Evolutionary conservation across 1,284 basidiomycete genomes (phyloP).

Genomic region (Dichomitus squalens): DNA sequence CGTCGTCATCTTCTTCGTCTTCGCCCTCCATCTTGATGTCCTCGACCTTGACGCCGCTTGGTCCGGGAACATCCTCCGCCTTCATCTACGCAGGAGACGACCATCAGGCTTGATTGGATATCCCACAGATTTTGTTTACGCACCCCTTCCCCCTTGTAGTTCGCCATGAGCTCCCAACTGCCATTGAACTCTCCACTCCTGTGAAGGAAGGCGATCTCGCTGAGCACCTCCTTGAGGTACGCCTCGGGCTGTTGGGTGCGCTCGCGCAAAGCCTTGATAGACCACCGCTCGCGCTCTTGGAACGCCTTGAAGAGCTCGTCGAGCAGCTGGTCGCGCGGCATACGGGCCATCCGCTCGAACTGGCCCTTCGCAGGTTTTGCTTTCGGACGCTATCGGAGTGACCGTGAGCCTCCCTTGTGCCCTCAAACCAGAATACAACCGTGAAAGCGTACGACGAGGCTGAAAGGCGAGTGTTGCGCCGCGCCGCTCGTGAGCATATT

Average conservation of each 20-base stretch:
- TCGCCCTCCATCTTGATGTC: slow-evolving; percentile 44
- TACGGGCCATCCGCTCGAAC: slow-evolving; percentile 88
- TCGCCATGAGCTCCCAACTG: slow-evolving; percentile 69
- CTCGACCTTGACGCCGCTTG: slow-evolving; percentile 28
- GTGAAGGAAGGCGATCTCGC: slow-evolving; percentile 81
- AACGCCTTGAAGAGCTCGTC: slow-evolving; percentile 86
- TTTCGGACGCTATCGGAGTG: slow-evolving; percentile 49
- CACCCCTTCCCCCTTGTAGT: slow-evolving; percentile 63
- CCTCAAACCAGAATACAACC: not conserved
- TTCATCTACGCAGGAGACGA: slow-evolving; percentile 45
- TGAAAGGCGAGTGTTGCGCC: slow-evolving; percentile 44
- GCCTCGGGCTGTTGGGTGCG: slow-evolving; percentile 90
- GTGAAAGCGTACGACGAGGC: slow-evolving; percentile 51
- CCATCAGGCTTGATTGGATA: too few species aligned
- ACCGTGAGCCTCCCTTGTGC: not conserved
- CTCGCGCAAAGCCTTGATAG: slow-evolving; percentile 78
- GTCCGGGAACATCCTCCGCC: slow-evolving; percentile 53
- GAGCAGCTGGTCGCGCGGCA: slow-evolving; percentile 87
- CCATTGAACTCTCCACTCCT: slow-evolving; percentile 78
- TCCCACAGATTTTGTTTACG: slow-evolving; percentile 26
- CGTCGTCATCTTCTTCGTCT: slow-evolving; percentile 38
- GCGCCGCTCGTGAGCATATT: slow-evolving; percentile 56
- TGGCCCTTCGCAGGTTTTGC: slow-evolving; percentile 65
- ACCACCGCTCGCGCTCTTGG: slow-evolving; percentile 81
- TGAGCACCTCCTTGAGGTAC: slow-evolving; percentile 87